Conservation (phyloP, 1,284 basidiomycete species). For the Puccinia novopanici region DNA sequence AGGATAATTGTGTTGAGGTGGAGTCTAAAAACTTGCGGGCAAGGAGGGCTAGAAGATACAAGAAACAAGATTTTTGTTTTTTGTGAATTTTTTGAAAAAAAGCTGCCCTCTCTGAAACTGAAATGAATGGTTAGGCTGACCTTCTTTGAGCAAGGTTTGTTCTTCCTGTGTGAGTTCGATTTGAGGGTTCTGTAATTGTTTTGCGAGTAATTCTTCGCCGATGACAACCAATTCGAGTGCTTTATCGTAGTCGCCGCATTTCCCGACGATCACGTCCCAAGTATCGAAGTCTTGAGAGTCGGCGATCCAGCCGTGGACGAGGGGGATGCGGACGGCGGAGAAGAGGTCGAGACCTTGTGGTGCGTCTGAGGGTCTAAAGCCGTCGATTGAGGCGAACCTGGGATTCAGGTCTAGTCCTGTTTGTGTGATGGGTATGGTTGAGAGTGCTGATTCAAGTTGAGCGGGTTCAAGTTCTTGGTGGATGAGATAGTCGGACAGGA, state of each 20-base stretch:
- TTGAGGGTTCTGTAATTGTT: conserved; percentile 58
- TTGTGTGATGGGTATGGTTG: conserved; percentile 74
- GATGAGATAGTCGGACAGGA: conserved; percentile 80
- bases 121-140: not conserved
- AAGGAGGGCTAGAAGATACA: not conserved
- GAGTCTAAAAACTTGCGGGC: conserved; percentile 71
- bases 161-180: conserved; percentile 23
- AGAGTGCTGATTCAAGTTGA: conserved; percentile 75
- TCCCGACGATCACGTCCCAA: conserved; percentile 64
- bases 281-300: conserved; percentile 68
- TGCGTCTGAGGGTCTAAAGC: conserved; percentile 62
- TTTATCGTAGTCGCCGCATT: conserved; percentile 62
- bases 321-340: conserved; percentile 73
- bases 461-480: conserved; percentile 62
- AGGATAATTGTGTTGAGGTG: conserved; percentile 79
- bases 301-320: conserved; percentile 89
- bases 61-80: not conserved
- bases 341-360: conserved; percentile 75
- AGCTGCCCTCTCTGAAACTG: not conserved
- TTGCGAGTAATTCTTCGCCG: conserved; percentile 71
- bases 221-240: conserved; percentile 73
- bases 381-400: conserved; percentile 69
- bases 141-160: conserved; percentile 11
- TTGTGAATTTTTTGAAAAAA: too few relatives aligned
- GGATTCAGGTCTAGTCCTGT: conserved; percentile 85